A percentile compares a stretch with the other conserved stretches of the same genome.
Conservation (phyloP, 768 basidiomycete species). For the Collybia mongolica region DNA sequence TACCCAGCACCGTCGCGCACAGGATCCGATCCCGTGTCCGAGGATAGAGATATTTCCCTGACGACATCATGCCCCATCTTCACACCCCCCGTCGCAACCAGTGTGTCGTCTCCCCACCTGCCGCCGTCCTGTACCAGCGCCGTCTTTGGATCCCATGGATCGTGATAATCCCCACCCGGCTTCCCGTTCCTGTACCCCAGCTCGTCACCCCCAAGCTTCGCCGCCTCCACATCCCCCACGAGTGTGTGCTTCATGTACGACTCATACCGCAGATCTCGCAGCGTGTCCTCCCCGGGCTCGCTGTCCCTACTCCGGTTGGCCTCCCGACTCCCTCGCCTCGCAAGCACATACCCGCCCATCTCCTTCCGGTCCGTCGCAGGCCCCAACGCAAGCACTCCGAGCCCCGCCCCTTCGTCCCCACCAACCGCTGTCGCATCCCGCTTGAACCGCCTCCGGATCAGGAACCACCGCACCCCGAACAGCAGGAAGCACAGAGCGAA, state of each 20-base stretch:
- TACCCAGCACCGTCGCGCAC: neutral
- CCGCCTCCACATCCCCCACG: conserved; percentile 17
- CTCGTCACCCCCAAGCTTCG: conserved; percentile 11
- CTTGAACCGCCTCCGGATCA: conserved; percentile 36
- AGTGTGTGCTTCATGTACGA: conserved; percentile 33
- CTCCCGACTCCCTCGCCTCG: conserved; percentile 15
- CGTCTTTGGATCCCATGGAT: conserved; percentile 12
- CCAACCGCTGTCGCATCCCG: conserved; percentile 9
- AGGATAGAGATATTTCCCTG: neutral
- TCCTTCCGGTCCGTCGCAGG: conserved; percentile 11
- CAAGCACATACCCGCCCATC: conserved; percentile 34
- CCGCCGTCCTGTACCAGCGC: neutral
- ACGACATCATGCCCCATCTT: neutral
- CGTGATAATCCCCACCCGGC: neutral
- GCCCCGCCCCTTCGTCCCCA: conserved; percentile 5
- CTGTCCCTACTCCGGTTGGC: conserved; percentile 13
- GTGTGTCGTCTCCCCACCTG: conserved; percentile 18
- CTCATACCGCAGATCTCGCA: conserved; percentile 36
- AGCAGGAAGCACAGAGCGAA: conserved; percentile 52
- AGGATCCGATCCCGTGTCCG: neutral
- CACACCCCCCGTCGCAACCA: conserved; percentile 7
- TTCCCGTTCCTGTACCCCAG: conserved; percentile 6
- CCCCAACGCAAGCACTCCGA: conserved; percentile 5
- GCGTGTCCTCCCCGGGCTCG: conserved; percentile 34
- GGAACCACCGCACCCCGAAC: conserved; percentile 54